Percentiles rank a stretch among this genome's conserved stretches.
These are phyloP conservation scores for Saccharomyces hybrid DNA, from an alignment of 1,139 yeast species.

Conservation along the genomic window DNA sequence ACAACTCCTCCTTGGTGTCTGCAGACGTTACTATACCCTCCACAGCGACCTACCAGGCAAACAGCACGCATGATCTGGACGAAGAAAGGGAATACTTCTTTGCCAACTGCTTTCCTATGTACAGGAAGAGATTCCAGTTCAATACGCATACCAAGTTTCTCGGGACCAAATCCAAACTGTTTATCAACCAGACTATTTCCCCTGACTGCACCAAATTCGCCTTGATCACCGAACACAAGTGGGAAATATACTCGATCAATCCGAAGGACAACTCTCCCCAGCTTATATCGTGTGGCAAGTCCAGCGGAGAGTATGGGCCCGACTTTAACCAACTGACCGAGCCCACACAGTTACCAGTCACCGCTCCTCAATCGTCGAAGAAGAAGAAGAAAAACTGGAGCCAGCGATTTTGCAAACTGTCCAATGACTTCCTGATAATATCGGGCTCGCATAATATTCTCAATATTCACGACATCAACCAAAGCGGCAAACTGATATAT, in stretches of 20 bases:
- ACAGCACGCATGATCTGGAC: conserved; percentile 14
- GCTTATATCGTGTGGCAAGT: conserved; percentile 59
- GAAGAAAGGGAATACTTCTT: conserved; percentile 52
- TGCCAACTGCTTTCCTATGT: conserved; percentile 76
- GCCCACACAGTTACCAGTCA: conserved; percentile 25
- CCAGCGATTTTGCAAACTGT: conserved; percentile 55
- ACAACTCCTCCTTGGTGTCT: conserved; percentile 5
- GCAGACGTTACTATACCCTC: neutral
- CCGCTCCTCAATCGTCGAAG: conserved; percentile 10
- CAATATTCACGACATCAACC: conserved; percentile 52
- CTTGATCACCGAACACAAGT: conserved; percentile 54
- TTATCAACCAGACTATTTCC: conserved; percentile 58
- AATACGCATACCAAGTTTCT: conserved; percentile 52
- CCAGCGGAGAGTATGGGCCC: conserved; percentile 59
- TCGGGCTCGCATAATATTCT: conserved; percentile 70
- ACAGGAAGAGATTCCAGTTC: conserved; percentile 58
- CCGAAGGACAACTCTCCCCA: conserved; percentile 38
- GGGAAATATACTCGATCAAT: conserved; percentile 62
- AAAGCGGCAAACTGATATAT: conserved; percentile 57
- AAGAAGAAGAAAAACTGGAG: conserved; percentile 42
- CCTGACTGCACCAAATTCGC: conserved; percentile 47
- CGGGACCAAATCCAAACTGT: conserved; percentile 42
- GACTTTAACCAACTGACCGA: conserved; percentile 35
- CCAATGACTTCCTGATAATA: conserved; percentile 53
- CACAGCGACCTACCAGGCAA: conserved; percentile 6